These are phyloP conservation scores for Grammothele lineata DNA, from an alignment of 768 basidiomycete genomes.

Conservation along the genomic window DNA sequence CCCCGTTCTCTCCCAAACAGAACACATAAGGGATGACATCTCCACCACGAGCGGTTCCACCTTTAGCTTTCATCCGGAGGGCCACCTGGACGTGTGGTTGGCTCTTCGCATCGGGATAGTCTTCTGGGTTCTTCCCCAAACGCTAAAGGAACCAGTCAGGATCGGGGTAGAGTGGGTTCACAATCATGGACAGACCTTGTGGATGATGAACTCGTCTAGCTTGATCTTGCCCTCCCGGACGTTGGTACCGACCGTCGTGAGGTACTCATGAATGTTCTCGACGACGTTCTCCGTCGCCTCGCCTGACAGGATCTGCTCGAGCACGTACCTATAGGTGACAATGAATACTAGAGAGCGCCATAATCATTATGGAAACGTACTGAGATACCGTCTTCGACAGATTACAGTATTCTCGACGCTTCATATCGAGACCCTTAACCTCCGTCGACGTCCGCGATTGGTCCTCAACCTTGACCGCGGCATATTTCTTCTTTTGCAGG, in stretches of 20 bases:
- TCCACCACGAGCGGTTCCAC: slow-evolving; percentile 74
- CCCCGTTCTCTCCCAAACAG: slow-evolving; percentile 73
- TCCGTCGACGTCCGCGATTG: slow-evolving; percentile 74
- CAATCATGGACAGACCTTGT: slow-evolving; percentile 57
- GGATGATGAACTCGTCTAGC: slow-evolving; percentile 92
- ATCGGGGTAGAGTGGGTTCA: not conserved
- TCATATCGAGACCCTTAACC: slow-evolving; percentile 98
- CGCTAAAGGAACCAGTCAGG: slow-evolving; percentile 45
- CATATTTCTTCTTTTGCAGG: slow-evolving; percentile 99
- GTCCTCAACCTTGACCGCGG: slow-evolving; percentile 92
- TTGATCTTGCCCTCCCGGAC: slow-evolving; percentile 74
- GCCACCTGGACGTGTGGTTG: slow-evolving; percentile 98
- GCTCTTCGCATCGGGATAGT: slow-evolving; percentile 92
- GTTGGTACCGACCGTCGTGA: slow-evolving; percentile 69
- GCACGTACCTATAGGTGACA: slow-evolving; percentile 81
- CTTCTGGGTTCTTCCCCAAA: slow-evolving; percentile 93
- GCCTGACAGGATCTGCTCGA: slow-evolving; percentile 89
- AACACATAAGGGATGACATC: slow-evolving; percentile 98
- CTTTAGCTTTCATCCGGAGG: slow-evolving; percentile 80
- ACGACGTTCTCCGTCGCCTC: slow-evolving; percentile 87
- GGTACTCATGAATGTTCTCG: slow-evolving; percentile 89
- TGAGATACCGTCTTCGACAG: slow-evolving; percentile 91
- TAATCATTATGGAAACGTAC: too few species aligned
- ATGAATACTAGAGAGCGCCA: too few species aligned
- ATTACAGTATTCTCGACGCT: slow-evolving; percentile 90